Conservation (phyloP, 1,139 yeast species). For the Yamadazyma triangularis region DNA sequence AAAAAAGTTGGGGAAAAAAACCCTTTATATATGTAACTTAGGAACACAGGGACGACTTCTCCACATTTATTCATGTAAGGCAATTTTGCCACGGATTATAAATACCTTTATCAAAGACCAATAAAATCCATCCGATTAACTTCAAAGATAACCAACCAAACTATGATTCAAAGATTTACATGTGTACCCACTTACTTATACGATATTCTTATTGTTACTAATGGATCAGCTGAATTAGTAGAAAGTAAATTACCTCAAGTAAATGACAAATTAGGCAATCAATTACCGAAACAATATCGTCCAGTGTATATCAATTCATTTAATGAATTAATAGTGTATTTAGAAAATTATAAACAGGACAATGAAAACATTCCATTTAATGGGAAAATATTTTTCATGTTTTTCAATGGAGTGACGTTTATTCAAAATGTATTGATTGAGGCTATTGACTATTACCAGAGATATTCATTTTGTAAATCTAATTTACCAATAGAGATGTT, state of each 20-base stretch:
- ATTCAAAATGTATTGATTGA: constrained; percentile 29
- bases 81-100: no score
- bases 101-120: constrained; percentile 15
- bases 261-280: constrained; percentile 20
- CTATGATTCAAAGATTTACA: constrained; percentile 34
- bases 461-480: constrained; percentile 7
- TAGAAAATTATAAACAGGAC: constrained; percentile 9
- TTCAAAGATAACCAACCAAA: constrained; percentile 1
- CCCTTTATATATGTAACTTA: constrained; percentile 1
- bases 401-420: constrained; percentile 33
- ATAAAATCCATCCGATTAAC: constrained; percentile 11
- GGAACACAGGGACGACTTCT: no score
- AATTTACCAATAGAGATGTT: constrained; percentile 5
- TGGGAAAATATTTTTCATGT: constrained; percentile 37
- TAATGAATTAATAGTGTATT: constrained; percentile 17
- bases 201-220: constrained; percentile 32
- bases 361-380: constrained; percentile 13
- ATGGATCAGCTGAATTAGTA: constrained; percentile 31
- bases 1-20: not conserved
- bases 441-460: constrained; percentile 27
- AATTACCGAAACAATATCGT: constrained; percentile 22
- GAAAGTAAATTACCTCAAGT: constrained; percentile 23
- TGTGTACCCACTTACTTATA: constrained; percentile 31
- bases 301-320: constrained; percentile 26
- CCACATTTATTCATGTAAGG: constrained; percentile 4